Evolutionary conservation across 1,284 basidiomycete genomes (phyloP), one percentile per base, ranked within the genome.

Genomic region (Fistulina hepatica): DNA sequence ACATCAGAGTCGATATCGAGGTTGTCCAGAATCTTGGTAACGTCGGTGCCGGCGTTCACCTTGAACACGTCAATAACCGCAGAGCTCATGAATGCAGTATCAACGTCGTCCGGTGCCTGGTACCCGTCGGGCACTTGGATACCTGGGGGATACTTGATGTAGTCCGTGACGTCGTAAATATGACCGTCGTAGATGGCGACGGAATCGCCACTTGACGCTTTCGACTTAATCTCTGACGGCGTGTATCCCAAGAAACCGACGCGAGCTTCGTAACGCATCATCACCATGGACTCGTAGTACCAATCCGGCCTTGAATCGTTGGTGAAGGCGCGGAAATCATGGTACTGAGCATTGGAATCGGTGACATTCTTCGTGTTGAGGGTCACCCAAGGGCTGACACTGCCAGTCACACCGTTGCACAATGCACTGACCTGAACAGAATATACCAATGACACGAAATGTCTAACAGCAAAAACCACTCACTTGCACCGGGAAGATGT

Each of bases 241-340:
- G 88, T 91, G 56, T 78, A 88, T 1, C 92, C 95, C 48, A 95
- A 60, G 58, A 94, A 97, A 0, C 94, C 93, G 33, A 81, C 73
- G 36, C 92, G 81, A 51, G 78, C 81, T 42, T 77, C 83, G 67
- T 82, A 93, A 5, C 92, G 83, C 77, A 99, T 81, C 50, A 73
- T 63, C 5, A 82, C 79, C 90, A 93, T 93, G 47, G 68, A 73
- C 64, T 98, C 86, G 48, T 84, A 91, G 61, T 98, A 98, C 95
- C 94, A 99, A 57, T 98, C 94, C 0, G 92, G 91, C 16, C 93
- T 78, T 1, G 82, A 81, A 54, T 98, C 93, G 44, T 81, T 83
- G 20, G 81, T 85, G 52, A 67, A 79, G 0, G 76, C 77, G 27
- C 92, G 82, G 76, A 98, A 98, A 57, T 97, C 93, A 58, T 98